These are phyloP conservation scores for Colletotrichum navitas DNA, from an alignment of 2,329 filamentous ascomycete species.

Conservation along the genomic window DNA sequence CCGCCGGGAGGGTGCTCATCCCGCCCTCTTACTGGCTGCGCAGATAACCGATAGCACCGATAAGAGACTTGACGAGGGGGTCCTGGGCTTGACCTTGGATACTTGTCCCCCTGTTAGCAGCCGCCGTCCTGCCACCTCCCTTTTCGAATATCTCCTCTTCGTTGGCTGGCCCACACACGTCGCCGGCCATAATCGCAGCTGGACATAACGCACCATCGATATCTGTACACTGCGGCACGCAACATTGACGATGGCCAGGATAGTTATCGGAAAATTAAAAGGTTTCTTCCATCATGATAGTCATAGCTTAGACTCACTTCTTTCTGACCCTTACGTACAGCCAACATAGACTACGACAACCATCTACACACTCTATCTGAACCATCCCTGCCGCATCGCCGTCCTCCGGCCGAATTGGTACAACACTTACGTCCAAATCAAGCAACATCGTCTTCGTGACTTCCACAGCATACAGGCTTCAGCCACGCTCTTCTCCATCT, in stretches of 20 bases:
- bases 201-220: background rate
- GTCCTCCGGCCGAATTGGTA: conserved; percentile 9
- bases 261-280: conserved; percentile 12
- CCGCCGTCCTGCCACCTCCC: conserved; percentile 26
- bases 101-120: background rate
- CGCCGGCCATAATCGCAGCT: background rate
- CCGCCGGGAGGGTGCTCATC: conserved; percentile 12
- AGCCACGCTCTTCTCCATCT: conserved; percentile 12
- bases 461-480: background rate
- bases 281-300: conserved; percentile 2
- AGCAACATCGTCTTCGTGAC: conserved; percentile 12
- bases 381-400: conserved; percentile 17
- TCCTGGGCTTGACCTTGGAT: conserved; percentile 16
- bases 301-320: too few species aligned
- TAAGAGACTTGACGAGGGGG: conserved; percentile 21
- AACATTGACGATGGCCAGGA: conserved; percentile 15
- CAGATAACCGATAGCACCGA: conserved; percentile 23
- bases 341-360: conserved; percentile 12
- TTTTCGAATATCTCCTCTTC: conserved; percentile 14
- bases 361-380: background rate
- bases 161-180: background rate
- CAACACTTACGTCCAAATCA: conserved; percentile 16
- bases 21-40: conserved; percentile 21
- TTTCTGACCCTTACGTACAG: background rate
- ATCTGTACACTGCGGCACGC: background rate